Evolutionary conservation across 345 rosid genomes (phyloP).

Genomic region (Citrus unshiu): DNA sequence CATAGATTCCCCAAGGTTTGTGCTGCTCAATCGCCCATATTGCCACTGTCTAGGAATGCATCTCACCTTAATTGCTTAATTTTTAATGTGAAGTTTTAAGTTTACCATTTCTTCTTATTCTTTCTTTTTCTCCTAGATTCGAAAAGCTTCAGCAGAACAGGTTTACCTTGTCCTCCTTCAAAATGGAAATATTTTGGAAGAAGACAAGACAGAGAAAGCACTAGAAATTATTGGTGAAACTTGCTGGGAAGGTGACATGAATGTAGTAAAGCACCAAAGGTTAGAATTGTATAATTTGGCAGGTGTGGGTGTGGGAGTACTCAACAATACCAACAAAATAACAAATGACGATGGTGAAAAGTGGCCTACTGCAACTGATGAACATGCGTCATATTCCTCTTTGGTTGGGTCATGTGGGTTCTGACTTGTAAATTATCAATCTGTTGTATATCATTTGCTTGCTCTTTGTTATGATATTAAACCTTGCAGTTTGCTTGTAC

Average conservation of each 20-base stretch:
- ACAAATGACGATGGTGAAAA: conserved; percentile 18
- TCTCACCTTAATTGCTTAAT: neutral
- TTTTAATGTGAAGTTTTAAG: neutral
- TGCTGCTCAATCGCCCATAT: neutral
- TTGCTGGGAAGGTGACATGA: conserved; percentile 79
- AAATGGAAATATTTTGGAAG: conserved; percentile 51
- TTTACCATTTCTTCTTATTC: neutral
- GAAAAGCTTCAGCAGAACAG: conserved; percentile 74
- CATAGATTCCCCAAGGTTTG: conserved; percentile 85
- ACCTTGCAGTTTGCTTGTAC: too few relatives aligned
- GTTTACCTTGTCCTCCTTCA: conserved; percentile 71
- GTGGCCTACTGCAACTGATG: conserved; percentile 43
- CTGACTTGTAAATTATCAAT: conserved; percentile 12
- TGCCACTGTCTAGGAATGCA: neutral
- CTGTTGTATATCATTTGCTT: neutral
- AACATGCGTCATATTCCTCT: conserved; percentile 83
- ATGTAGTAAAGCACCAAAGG: conserved; percentile 42
- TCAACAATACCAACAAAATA: conserved; percentile 19
- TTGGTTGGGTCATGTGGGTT: conserved; percentile 85
- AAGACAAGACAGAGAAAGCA: conserved; percentile 56
- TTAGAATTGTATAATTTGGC: conserved; percentile 52
- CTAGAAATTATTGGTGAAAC: conserved; percentile 58
- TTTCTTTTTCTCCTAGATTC: conserved; percentile 44
- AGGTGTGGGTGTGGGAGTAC: conserved; percentile 44
- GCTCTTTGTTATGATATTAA: too few relatives aligned